Evolutionary conservation across 2,329 filamentous ascomycete species (phyloP), one percentile per base, ranked within the genome.

Genomic region (Trichophyton equinum): DNA sequence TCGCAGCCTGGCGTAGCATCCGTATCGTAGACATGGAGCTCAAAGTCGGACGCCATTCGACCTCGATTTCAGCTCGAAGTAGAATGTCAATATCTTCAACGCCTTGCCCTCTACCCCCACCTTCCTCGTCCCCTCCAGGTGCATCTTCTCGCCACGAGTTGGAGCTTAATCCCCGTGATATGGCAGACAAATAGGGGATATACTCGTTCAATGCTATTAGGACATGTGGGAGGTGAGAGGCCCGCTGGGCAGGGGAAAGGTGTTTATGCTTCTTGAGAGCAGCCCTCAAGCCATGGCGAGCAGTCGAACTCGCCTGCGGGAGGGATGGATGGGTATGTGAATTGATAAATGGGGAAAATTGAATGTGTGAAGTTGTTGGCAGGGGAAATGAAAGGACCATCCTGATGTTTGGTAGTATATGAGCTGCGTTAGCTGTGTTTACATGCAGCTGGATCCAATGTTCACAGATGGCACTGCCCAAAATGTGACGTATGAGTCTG

Each of bases 331-430:
- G 92, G 2, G 89, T 90, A 65, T 85, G 83, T 69, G 88, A 92
- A 67, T 77, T 82, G 74, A 95, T 86, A 73, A 80, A 87, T 42
- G 86, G 80, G 22, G 88, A 87, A 71, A 96, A 92, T 59, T 88
- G 86, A 70, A 95, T 86, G 60, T 87, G 83, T 38, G 91, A 95
- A 4, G 92, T 96, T 0, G 92, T 97, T 1, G 94, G 91, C 36
- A 97, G 83, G 9, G 83, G 77, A 70, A 96, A 96, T 11, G 88
- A 87, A 71, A 89, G 97, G 36, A 92, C 91, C 94, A 97, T 97
- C 49, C 20, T 57, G 51, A 36, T 57, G 13, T 20, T 9, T 8
- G 44, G 49, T 30, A 15, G 11, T 33, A 25, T 33, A 13, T 33
- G 18, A 30, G 22, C 30, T 33, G n/a, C 13, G 6, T 53, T 53